Percentiles rank a stretch among this genome's conserved stretches.
These are phyloP conservation scores for Gastrodia elata DNA, from an alignment of 106 monocot genomes.

Conservation along the genomic window DNA sequence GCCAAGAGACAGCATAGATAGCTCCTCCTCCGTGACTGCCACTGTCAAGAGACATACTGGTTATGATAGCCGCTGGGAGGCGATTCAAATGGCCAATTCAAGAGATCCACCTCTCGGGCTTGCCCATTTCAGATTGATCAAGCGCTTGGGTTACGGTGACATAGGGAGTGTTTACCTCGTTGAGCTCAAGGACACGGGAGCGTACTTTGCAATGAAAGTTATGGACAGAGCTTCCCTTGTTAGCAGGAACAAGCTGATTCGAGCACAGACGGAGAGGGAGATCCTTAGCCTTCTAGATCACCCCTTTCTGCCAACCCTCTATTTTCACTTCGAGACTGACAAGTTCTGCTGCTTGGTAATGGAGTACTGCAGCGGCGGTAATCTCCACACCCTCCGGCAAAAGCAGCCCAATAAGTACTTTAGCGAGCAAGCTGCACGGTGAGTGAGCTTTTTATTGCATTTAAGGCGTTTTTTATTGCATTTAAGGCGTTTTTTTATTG, in stretches of 20 bases:
- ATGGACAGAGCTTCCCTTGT: slow-evolving; percentile 24
- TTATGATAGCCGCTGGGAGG: slow-evolving; percentile 16
- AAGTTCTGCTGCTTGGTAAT: slow-evolving; percentile 29
- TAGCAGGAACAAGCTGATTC: slow-evolving; percentile 21
- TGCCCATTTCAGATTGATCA: slow-evolving; percentile 18
- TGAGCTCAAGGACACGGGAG: slow-evolving; percentile 12
- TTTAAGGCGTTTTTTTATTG: too few species aligned
- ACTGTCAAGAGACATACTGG: slow-evolving; percentile 16
- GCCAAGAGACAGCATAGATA: slow-evolving; percentile 17
- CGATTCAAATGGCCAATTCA: slow-evolving; percentile 15
- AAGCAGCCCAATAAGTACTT: slow-evolving; percentile 24
- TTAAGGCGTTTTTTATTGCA: background rate
- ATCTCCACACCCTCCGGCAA: slow-evolving; percentile 22
- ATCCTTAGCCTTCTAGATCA: slow-evolving; percentile 25
- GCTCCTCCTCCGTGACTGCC: slow-evolving; percentile 9
- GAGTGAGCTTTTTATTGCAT: too few species aligned
- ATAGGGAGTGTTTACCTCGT: slow-evolving; percentile 29
- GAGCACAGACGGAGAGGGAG: slow-evolving; percentile 24
- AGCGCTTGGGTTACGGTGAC: slow-evolving; percentile 22
- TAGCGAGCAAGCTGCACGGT: slow-evolving; percentile 24
- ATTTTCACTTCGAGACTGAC: slow-evolving; percentile 22
- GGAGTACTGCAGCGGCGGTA: slow-evolving; percentile 28
- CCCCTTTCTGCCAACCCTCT: slow-evolving; percentile 21
- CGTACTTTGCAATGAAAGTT: slow-evolving; percentile 29
- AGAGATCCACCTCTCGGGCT: slow-evolving; percentile 22